Percentiles rank a stretch among this genome's conserved stretches.
These are phyloP conservation scores for Dujonia santamariae DNA, from an alignment of 1,139 yeast species.

Conservation along the genomic window DNA sequence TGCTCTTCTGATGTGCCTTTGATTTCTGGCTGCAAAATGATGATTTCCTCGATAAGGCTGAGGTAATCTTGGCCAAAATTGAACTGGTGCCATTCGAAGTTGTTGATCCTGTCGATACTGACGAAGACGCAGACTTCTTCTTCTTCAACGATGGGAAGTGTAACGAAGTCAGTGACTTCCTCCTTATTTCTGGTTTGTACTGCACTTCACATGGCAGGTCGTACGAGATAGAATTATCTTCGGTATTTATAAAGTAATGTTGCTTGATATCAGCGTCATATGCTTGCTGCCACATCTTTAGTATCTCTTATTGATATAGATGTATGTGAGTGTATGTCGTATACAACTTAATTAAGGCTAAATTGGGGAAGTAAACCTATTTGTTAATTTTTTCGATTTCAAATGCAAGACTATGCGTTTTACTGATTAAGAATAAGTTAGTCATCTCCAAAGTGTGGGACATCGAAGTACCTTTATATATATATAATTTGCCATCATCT, in stretches of 20 bases:
- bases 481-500: too few species aligned
- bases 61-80: too few species aligned
- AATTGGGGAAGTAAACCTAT: too few species aligned
- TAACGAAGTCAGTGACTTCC: slow-evolving; percentile 2
- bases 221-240: slow-evolving; percentile 31
- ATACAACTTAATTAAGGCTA: too few species aligned
- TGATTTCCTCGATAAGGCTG: slow-evolving; percentile 13
- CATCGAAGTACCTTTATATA: too few species aligned
- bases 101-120: background rate
- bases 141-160: slow-evolving; percentile 6
- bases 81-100: too few species aligned
- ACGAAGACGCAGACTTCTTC: slow-evolving; percentile 3
- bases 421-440: too few species aligned
- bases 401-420: too few species aligned
- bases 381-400: too few species aligned
- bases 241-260: slow-evolving; percentile 33
- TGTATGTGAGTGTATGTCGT: background rate
- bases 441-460: too few species aligned
- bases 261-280: slow-evolving; percentile 35
- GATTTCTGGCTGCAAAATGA: background rate
- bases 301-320: background rate
- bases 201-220: slow-evolving; percentile 44
- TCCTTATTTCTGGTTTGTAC: slow-evolving; percentile 11
- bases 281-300: slow-evolving; percentile 7
- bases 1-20: too few species aligned